Percentiles rank a stretch among this genome's conserved stretches.
Evolutionary conservation across 345 rosid species (phyloP).

Genomic region (Rhizophora mangle): DNA sequence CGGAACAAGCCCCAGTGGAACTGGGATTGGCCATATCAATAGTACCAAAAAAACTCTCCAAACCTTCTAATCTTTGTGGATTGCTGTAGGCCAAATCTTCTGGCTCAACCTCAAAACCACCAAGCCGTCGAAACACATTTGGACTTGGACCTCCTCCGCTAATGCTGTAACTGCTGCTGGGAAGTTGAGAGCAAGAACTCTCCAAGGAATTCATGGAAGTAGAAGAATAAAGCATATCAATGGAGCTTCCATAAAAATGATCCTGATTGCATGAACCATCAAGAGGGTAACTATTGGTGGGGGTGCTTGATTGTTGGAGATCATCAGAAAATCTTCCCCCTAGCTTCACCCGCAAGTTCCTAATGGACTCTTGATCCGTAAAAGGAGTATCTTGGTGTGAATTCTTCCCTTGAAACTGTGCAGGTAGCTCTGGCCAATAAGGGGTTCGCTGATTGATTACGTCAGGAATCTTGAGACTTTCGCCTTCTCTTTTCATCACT

Average conservation of each 20-base stretch:
- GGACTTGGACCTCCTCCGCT: slow-evolving; percentile 13
- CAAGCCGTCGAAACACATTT: slow-evolving; percentile 41
- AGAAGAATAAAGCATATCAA: slow-evolving; percentile 29
- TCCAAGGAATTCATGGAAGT: slow-evolving; percentile 26
- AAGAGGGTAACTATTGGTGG: slow-evolving; percentile 2
- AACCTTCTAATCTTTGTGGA: slow-evolving; percentile 6
- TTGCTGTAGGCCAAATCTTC: slow-evolving; percentile 22
- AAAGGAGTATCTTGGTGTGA: slow-evolving; percentile 16
- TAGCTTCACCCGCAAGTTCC: slow-evolving; percentile 30
- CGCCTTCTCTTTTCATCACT: slow-evolving; percentile 42
- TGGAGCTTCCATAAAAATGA: slow-evolving; percentile 15
- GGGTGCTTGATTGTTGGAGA: slow-evolving; percentile 17
- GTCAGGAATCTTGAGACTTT: slow-evolving; percentile 21
- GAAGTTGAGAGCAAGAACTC: slow-evolving; percentile 35
- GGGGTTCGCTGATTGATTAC: slow-evolving; percentile 12
- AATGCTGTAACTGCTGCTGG: slow-evolving; percentile 15
- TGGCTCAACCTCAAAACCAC: slow-evolving; percentile 17
- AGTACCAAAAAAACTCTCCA: slow-evolving; percentile 33
- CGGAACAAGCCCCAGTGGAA: slow-evolving; percentile 43
- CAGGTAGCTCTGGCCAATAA: slow-evolving; percentile 34
- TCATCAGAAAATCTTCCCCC: slow-evolving; percentile 43
- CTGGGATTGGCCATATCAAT: slow-evolving; percentile 27
- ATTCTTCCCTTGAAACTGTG: not conserved
- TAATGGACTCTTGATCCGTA: slow-evolving; percentile 41
- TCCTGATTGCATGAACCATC: slow-evolving; percentile 19